Evolutionary conservation across 495 filamentous ascomycete genomes (phyloP).

Genomic region (Penicillium verhagenii): DNA sequence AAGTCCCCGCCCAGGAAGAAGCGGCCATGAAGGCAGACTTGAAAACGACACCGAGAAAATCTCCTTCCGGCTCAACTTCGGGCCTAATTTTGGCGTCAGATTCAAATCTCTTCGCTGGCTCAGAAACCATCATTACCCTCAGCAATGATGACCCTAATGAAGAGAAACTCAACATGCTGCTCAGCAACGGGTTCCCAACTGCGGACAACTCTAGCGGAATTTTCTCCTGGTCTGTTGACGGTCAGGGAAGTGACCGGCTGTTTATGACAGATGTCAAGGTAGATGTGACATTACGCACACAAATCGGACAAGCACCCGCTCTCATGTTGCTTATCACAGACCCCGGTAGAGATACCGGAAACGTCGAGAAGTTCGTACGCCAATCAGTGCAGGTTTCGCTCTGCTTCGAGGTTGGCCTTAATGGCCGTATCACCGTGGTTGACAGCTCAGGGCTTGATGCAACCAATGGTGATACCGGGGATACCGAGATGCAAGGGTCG

Average conservation of each 20-base stretch:
- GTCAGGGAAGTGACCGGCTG: background rate
- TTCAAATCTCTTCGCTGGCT: slow-evolving; percentile 2
- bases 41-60: background rate
- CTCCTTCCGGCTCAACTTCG: background rate
- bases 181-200: slow-evolving; percentile 14
- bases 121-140: slow-evolving; percentile 27
- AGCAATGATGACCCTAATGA: slow-evolving; percentile 45
- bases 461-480: slow-evolving; percentile 12
- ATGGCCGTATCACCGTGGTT: slow-evolving; percentile 54
- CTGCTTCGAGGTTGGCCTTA: slow-evolving; percentile 59
- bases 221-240: background rate
- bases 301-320: slow-evolving; percentile 43
- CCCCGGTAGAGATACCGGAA: slow-evolving; percentile 7
- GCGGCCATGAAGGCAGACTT: slow-evolving; percentile 4
- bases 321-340: slow-evolving; percentile 44
- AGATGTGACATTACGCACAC: slow-evolving; percentile 46
- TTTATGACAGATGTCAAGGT: slow-evolving; percentile 35
- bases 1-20: slow-evolving; percentile 19
- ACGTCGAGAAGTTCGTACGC: background rate
- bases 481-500: slow-evolving; percentile 23
- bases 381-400: slow-evolving; percentile 30
- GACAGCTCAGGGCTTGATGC: slow-evolving; percentile 34
- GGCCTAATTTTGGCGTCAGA: no score
- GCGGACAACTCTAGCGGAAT: background rate
- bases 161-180: slow-evolving; percentile 31